These are phyloP conservation scores for Ogataea polymorpha DNA, from an alignment of 805 yeast species.

Conservation along the genomic window DNA sequence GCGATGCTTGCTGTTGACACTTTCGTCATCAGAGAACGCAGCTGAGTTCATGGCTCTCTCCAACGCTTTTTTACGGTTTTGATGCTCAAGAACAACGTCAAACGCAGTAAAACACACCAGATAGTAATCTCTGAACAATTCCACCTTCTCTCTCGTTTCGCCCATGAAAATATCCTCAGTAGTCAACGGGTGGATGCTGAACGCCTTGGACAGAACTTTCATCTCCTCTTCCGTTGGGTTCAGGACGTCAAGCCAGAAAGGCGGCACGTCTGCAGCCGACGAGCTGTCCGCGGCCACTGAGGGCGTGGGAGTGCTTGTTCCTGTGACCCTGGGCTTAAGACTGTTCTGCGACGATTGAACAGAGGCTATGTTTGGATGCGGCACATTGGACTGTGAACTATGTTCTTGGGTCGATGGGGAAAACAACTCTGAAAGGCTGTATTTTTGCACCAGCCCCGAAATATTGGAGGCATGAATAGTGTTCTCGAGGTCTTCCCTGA, in stretches of 20 bases:
- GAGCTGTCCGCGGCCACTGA: slow-evolving; percentile 27
- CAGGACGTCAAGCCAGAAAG: slow-evolving; percentile 91
- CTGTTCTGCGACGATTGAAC: slow-evolving; percentile 16
- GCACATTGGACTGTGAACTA: slow-evolving; percentile 1
- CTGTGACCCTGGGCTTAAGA: slow-evolving; percentile 12
- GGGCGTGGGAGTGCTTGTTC: slow-evolving; percentile 26
- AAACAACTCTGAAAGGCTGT: slow-evolving; percentile 62
- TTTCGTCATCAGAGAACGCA: slow-evolving; percentile 18
- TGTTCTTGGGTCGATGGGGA: slow-evolving; percentile 31
- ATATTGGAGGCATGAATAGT: slow-evolving; percentile 88
- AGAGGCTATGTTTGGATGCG: slow-evolving; percentile 2
- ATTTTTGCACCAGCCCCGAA: slow-evolving; percentile 66
- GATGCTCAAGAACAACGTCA: slow-evolving; percentile 73
- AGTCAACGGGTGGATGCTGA: slow-evolving; percentile 94
- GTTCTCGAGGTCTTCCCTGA: slow-evolving; percentile 84
- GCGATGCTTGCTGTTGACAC: slow-evolving; percentile 17
- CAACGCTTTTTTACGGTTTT: slow-evolving; percentile 34
- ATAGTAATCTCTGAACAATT: slow-evolving; percentile 84
- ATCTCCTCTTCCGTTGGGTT: slow-evolving; percentile 96
- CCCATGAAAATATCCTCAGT: slow-evolving; percentile 93
- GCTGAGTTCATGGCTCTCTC: slow-evolving; percentile 21
- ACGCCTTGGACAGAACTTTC: slow-evolving; percentile 85
- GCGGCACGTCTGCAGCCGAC: slow-evolving; percentile 38
- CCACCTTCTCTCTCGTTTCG: slow-evolving; percentile 94
- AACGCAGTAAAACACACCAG: slow-evolving; percentile 86